Evolutionary conservation across 2,329 filamentous ascomycete genomes (phyloP), one percentile per base, ranked within the genome.

Genomic region (Colletotrichum cereale): DNA sequence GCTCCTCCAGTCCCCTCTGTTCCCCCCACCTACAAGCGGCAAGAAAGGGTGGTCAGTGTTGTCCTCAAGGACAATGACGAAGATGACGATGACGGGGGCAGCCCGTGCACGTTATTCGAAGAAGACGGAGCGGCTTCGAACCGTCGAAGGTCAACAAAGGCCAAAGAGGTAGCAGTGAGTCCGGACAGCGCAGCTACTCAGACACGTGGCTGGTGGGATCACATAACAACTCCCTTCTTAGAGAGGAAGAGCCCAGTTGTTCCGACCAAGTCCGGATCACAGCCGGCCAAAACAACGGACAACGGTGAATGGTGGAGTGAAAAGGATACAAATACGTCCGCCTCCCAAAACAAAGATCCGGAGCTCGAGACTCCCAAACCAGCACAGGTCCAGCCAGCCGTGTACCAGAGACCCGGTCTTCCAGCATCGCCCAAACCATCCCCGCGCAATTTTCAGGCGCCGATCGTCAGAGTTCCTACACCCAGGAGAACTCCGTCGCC

Each of bases 151-250:
- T 82, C 83, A 7, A 74, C 78, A 48, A 84, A 80, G 66, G 77
- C 80, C 18, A 84, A 82, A 62, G 80, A 78, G 10, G 76, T 79
- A 11, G 77, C 79, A 57, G 60, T 83, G 74, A 80, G 82, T 52
- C 79, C 85, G 55, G 80, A 85, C 58, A 88, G 87, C 50, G 88
- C 87, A 36, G 86, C 84, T 52, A 86, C 88, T 14, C 86, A 86
- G 66, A 91, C 91, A 34, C 86, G 86, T 71, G 92, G 92, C 26
- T 95, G 92, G 92, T 95, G 92, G 92, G 93, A 93, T 76, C 86
- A 93, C 74, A 89, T 95, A 66, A 91, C 88, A 10, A 93, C 92
- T 1, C 92, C 92, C 0, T 94, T 94, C 76, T 76, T 81, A 21
- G 84, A 87, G 76, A 86, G 75, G 76, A 80, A 68, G 58, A 74